Base-by-base conservation (phyloP, 768 basidiomycete genomes). In the Lactarius hengduanensis region DNA sequence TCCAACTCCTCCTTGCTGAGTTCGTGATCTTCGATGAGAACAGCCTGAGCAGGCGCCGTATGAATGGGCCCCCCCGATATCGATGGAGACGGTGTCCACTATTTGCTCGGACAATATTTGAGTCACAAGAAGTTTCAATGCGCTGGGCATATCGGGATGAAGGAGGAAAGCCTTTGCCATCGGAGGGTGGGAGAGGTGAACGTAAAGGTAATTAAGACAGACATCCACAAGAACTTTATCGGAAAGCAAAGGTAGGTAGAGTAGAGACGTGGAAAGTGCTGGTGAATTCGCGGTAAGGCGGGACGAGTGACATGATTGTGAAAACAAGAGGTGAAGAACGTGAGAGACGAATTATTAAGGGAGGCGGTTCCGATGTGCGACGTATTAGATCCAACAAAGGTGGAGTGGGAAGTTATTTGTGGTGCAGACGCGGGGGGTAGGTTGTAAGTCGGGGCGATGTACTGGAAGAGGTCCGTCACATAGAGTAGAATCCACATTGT, bases 131-230 rank as follows among this genome's bases (percentile, higher is more conserved):
- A 94, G 74, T 68, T 83, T 86, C 57, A 93, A 77, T 10, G 89
- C 86, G 47, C 82, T 83, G 4, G 87, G 83, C 85, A 94, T 88
- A 59, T 86, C 82, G 1, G 84, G 80, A 72, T 88, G 87, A 20
- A 88, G 80, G 54, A 94, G 77, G 73, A 94, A 93, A 7, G 87
- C 85, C 71, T 90, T 89, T 22, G 89, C 86, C 84, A 91, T 87
- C 8, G 87, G 77, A 9, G 87, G 83, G 73, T 90, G 82, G 5
- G 91, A 89, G 26, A 94, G 78, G 74, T 93, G 90, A 8, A 83
- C 78, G 73, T 91, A 91, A 16, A 94, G 73, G 72, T 87, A 92
- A 75, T 89, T 91, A 55, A 94, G 73, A 61, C 84, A 86, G 7
- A 87, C 85, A 60, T 91, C 89, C 4, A 91, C 79, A 32, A 94